phyloP scores from a whole-genome alignment of 2,329 filamentous ascomycete species.

The Fusarium sp. region DNA sequence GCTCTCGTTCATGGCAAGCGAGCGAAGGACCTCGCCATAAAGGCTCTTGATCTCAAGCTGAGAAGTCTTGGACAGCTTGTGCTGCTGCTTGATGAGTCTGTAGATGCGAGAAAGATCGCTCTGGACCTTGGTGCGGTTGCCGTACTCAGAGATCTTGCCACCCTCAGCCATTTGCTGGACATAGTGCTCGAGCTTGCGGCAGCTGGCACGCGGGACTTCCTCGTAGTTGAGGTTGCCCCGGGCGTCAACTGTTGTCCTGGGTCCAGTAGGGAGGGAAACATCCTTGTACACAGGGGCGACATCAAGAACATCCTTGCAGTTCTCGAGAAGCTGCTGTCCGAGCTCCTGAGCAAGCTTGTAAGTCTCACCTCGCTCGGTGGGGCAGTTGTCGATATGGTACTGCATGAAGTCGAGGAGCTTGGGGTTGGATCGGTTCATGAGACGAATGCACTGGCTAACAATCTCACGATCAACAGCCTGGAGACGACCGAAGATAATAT shows the following conservation, averaged over 20 bases:
- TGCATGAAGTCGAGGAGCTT: constrained; percentile 98
- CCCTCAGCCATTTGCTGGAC: constrained; percentile 98
- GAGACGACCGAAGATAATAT: constrained; percentile 96
- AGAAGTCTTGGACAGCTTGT: constrained; percentile 95
- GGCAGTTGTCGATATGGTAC: constrained; percentile 99
- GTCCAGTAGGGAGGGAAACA: constrained; percentile 89
- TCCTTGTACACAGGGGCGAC: constrained; percentile 94
- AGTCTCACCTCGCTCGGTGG: constrained; percentile 94
- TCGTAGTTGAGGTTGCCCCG: constrained; percentile 93
- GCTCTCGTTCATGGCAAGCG: constrained; percentile 96
- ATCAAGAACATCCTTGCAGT: constrained; percentile 92
- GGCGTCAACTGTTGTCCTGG: constrained; percentile 89
- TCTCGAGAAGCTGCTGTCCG: constrained; percentile 92
- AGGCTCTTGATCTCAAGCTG: constrained; percentile 96
- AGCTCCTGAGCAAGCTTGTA: constrained; percentile 98
- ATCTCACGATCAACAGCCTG: constrained; percentile 96
- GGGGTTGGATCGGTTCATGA: constrained; percentile 99
- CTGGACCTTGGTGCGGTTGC: constrained; percentile 97
- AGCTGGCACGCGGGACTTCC: constrained; percentile 86
- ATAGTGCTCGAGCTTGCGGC: constrained; percentile 97
- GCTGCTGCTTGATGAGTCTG: constrained; percentile 98
- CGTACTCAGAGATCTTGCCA: constrained; percentile 98
- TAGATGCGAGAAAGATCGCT: constrained; percentile 95
- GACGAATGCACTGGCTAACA: constrained; percentile 96
- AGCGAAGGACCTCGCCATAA: constrained; percentile 93